Evolutionary conservation across 202 grass and related monocot genomes (phyloP), one percentile per base, ranked within the genome.

Genomic region (Setaria italica): DNA sequence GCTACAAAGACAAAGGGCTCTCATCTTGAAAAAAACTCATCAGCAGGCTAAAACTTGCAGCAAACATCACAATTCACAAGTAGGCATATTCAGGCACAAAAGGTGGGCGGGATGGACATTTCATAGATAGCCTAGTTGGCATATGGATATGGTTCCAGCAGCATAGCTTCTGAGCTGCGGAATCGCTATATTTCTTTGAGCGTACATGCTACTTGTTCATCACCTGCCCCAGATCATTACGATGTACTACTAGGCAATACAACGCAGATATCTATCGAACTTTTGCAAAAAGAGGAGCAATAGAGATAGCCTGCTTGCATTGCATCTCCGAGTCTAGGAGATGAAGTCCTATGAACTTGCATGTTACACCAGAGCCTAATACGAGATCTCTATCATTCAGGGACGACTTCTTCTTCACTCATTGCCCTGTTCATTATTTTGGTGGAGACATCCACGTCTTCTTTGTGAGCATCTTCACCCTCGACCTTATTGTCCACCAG

Each of bases 351-450:
- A 88, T 78, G 43, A 81, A 90, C 88, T 90, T 88, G 85, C 85
- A 82, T 45, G 85, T 90, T 85, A 35, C 43, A 79, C 35, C 35
- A 55, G 78, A 85, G 78, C 67, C 77, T 90, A 77, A 19, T 19
- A 80, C 67, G 29, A 30, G 35, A 69, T 30, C 19, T 80, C 54
- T 63, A 42, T 87, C 80, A 90, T 46, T 93, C 91, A 6, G 54
- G 79, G 64, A 88, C 79, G 47, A 84, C 79, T 80, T 87, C 90
- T 20, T 80, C 86, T 72, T 88, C 91, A 41, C 82, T 83, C 1
- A 88, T 86, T 12, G 88, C 88, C 37, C 59, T 88, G 54, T 88
- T 90, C 86, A 88, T 82, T 78, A 93, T 93, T 83, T 93, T 86
- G 9, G 63, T 68, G 5, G 88, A 88, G n/a, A 86, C 74, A 64